Percentiles rank a stretch among this genome's conserved stretches.
Evolutionary conservation across 352 stramenopile species (phyloP).

Genomic region (Globisporangium rhizosaccharum): DNA sequence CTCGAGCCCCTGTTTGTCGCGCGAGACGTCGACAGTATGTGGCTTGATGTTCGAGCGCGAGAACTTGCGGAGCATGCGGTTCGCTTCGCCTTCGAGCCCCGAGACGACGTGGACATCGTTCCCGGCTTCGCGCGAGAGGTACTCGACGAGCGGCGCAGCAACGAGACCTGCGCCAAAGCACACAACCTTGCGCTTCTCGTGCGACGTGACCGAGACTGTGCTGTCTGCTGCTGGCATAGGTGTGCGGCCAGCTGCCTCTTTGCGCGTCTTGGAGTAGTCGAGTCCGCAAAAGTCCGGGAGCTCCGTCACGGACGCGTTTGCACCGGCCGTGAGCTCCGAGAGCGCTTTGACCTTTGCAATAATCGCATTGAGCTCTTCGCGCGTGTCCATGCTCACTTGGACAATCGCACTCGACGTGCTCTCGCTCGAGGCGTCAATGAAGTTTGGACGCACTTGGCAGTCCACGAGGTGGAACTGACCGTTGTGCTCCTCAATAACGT

Average conservation of each 20-base stretch:
- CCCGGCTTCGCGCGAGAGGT: conserved; percentile 62
- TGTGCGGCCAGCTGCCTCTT: conserved; percentile 43
- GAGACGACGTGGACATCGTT: conserved; percentile 79
- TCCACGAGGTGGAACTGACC: conserved; percentile 90
- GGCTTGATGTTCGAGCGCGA: conserved; percentile 59
- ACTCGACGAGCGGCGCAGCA: conserved; percentile 79
- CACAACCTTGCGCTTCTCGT: conserved; percentile 79
- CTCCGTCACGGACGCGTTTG: conserved; percentile 82
- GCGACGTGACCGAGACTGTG: conserved; percentile 32
- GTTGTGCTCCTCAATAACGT: conserved; percentile 89
- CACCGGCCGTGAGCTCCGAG: conserved; percentile 74
- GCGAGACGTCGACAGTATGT: conserved; percentile 73
- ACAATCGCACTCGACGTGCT: conserved; percentile 72
- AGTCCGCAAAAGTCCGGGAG: conserved; percentile 73
- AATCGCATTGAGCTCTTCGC: conserved; percentile 76
- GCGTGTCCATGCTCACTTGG: conserved; percentile 74
- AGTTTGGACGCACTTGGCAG: conserved; percentile 86
- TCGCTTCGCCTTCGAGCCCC: conserved; percentile 62
- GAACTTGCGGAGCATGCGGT: conserved; percentile 65
- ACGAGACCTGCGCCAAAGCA: conserved; percentile 86
- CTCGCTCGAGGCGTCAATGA: conserved; percentile 27
- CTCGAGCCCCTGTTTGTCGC: conserved; percentile 52
- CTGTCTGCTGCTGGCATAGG: conserved; percentile 5
- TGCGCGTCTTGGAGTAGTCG: conserved; percentile 65
- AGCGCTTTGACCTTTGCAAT: conserved; percentile 84